phyloP scores from a whole-genome alignment of 208 protist species.

The Sergeia podlipaevii region DNA sequence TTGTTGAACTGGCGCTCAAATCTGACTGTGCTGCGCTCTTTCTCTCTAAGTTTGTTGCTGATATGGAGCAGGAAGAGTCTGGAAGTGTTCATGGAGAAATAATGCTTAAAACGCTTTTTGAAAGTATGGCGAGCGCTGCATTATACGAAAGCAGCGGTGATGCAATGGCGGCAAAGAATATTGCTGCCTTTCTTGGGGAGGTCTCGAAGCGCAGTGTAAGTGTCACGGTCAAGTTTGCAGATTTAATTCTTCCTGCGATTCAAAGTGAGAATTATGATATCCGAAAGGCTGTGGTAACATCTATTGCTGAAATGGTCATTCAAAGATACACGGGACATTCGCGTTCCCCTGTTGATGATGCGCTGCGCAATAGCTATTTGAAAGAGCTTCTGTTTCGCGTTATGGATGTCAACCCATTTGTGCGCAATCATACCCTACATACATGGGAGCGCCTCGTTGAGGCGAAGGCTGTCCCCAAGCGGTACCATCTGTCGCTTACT shows the following conservation, averaged over 20 bases:
- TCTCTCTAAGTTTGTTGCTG: constrained; percentile 67
- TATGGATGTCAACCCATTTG: constrained; percentile 87
- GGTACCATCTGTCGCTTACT: constrained; percentile 65
- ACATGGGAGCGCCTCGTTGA: constrained; percentile 77
- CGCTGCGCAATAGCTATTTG: constrained; percentile 54
- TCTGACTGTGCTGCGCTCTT: constrained; percentile 68
- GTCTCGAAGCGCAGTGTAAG: constrained; percentile 78
- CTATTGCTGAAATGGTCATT: constrained; percentile 77
- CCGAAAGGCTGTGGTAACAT: constrained; percentile 79
- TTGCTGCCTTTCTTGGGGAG: constrained; percentile 73
- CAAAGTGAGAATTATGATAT: constrained; percentile 87
- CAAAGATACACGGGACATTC: constrained; percentile 70
- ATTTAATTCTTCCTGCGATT: constrained; percentile 50
- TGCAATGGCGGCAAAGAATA: constrained; percentile 59
- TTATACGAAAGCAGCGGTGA: constrained; percentile 58
- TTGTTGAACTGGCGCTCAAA: constrained; percentile 77
- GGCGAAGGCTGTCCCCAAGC: constrained; percentile 62
- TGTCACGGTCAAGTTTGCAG: constrained; percentile 55
- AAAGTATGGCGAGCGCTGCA: constrained; percentile 52
- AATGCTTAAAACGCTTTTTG: constrained; percentile 57
- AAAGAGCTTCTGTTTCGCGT: constrained; percentile 81
- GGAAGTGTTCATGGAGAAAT: constrained; percentile 15
- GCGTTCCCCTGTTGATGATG: constrained; percentile 31
- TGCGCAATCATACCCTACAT: constrained; percentile 80
- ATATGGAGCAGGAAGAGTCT: constrained; percentile 64